These are phyloP conservation scores for Fomitopsis pinicola DNA, from an alignment of 1,284 basidiomycete species.

Conservation along the genomic window DNA sequence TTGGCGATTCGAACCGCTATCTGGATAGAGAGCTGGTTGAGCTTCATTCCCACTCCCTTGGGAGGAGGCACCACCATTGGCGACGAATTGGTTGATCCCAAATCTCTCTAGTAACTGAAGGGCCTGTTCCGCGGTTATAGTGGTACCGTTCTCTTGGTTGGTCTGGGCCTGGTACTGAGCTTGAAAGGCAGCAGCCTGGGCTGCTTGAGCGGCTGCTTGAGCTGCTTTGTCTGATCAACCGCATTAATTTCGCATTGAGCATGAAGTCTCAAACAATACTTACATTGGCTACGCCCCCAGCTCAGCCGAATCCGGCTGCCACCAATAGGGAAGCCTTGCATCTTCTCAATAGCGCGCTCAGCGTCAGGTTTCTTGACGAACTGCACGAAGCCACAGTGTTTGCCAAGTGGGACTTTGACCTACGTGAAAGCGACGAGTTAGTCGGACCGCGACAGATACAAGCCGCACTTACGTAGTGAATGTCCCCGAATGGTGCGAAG, in stretches of 20 bases:
- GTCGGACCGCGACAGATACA: slow-evolving; percentile 2
- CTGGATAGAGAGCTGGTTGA: slow-evolving; percentile 19
- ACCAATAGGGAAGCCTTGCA: slow-evolving; percentile 94
- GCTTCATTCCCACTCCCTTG: slow-evolving; percentile 14
- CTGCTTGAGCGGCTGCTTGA: slow-evolving; percentile 80
- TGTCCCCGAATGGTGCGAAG: slow-evolving; percentile 87
- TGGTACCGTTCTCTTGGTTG: slow-evolving; percentile 15
- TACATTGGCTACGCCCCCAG: slow-evolving; percentile 91
- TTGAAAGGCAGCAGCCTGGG: slow-evolving; percentile 66
- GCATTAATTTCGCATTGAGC: background rate
- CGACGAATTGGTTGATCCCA: slow-evolving; percentile 39
- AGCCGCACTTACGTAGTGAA: slow-evolving; percentile 66
- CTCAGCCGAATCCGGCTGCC: slow-evolving; percentile 87
- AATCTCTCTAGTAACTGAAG: slow-evolving; percentile 63
- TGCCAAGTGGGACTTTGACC: slow-evolving; percentile 94
- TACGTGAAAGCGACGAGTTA: slow-evolving; percentile 25
- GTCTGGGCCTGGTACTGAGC: slow-evolving; percentile 39
- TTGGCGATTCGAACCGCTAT: slow-evolving; percentile 18
- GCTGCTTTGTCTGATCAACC: slow-evolving; percentile 69
- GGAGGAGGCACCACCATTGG: slow-evolving; percentile 19
- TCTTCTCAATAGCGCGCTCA: slow-evolving; percentile 88
- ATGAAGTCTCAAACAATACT: slow-evolving; percentile 22
- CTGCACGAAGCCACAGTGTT: slow-evolving; percentile 95
- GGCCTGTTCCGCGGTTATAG: slow-evolving; percentile 63
- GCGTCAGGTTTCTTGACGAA: slow-evolving; percentile 91